phyloP scores from a whole-genome alignment of 495 filamentous ascomycete genomes.

The Annulohypoxylon moriforme region DNA sequence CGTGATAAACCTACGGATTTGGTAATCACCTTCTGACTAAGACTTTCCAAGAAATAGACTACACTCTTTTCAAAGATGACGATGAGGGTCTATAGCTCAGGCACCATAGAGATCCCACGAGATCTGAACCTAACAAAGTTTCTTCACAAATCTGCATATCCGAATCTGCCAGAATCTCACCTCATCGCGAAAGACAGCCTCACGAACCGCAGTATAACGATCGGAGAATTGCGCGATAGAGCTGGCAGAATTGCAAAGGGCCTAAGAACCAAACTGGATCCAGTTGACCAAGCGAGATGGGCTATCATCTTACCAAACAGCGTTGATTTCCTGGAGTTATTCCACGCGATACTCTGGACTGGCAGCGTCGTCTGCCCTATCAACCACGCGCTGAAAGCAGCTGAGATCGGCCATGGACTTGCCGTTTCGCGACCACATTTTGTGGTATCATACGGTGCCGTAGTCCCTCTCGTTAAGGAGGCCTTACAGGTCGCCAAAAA shows the following conservation, averaged over 20 bases:
- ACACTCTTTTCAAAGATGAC: background rate
- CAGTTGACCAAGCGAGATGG: slow-evolving; percentile 48
- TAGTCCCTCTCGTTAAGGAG: slow-evolving; percentile 18
- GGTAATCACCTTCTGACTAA: background rate
- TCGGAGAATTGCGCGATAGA: slow-evolving; percentile 49
- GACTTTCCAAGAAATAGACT: background rate
- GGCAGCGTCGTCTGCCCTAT: slow-evolving; percentile 44
- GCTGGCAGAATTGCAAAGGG: slow-evolving; percentile 52
- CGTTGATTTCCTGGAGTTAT: slow-evolving; percentile 52
- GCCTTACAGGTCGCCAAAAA: slow-evolving; percentile 34
- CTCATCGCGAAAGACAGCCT: slow-evolving; percentile 54
- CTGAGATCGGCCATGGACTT: slow-evolving; percentile 43
- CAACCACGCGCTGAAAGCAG: slow-evolving; percentile 41
- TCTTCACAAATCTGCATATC: slow-evolving; percentile 47
- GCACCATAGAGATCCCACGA: slow-evolving; percentile 46
- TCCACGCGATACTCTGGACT: slow-evolving; percentile 47
- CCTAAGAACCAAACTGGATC: slow-evolving; percentile 41
- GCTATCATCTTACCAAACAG: slow-evolving; percentile 52
- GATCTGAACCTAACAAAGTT: slow-evolving; percentile 53
- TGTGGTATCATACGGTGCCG: slow-evolving; percentile 47
- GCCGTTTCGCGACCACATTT: slow-evolving; percentile 46
- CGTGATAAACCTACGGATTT: background rate
- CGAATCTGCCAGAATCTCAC: slow-evolving; percentile 48
- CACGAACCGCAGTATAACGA: slow-evolving; percentile 52
- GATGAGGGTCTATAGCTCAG: slow-evolving; percentile 51